Conservation (phyloP, 1,284 basidiomycete species). For the Ceratobasidium sp. region DNA sequence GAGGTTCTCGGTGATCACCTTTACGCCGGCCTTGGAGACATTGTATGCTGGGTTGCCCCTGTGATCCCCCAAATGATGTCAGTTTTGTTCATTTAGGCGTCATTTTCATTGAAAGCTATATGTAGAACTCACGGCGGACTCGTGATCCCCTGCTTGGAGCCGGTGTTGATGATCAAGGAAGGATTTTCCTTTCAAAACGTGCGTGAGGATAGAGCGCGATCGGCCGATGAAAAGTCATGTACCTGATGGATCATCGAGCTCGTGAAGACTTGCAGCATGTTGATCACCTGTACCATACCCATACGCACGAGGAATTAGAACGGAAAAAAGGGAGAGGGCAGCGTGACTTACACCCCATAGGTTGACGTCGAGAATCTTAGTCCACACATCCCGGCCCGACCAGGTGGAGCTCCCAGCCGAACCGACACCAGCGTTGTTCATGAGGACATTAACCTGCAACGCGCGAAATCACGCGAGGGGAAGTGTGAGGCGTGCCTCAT, state of each 20-base stretch:
- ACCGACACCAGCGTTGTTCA: slow-evolving; percentile 86
- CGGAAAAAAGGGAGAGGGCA: slow-evolving; percentile 22
- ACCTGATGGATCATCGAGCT: slow-evolving; percentile 71
- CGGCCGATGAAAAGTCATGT: slow-evolving; percentile 23
- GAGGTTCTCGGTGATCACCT: slow-evolving; percentile 86
- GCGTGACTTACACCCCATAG: slow-evolving; percentile 67
- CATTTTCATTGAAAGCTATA: slow-evolving; percentile 40
- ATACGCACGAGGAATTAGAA: neutral
- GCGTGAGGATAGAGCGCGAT: slow-evolving; percentile 13
- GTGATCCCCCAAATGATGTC: slow-evolving; percentile 44
- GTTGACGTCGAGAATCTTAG: slow-evolving; percentile 79
- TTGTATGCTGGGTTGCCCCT: slow-evolving; percentile 86
- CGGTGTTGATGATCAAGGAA: slow-evolving; percentile 89
- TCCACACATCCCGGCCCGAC: slow-evolving; percentile 61
- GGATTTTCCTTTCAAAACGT: slow-evolving; percentile 69
- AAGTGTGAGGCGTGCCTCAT: slow-evolving; percentile 49
- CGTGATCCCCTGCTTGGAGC: slow-evolving; percentile 93
- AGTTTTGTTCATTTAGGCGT: slow-evolving; percentile 47
- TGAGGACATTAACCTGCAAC: slow-evolving; percentile 79
- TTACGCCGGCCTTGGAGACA: slow-evolving; percentile 89
- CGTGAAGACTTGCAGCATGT: slow-evolving; percentile 82
- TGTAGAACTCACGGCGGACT: slow-evolving; percentile 79
- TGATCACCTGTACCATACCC: slow-evolving; percentile 68
- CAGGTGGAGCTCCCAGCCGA: slow-evolving; percentile 40
- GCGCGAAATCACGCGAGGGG: slow-evolving; percentile 47